Evolutionary conservation across 2,329 filamentous ascomycete genomes (phyloP), one percentile per base, ranked within the genome.

Genomic region (Fusarium hainanense): DNA sequence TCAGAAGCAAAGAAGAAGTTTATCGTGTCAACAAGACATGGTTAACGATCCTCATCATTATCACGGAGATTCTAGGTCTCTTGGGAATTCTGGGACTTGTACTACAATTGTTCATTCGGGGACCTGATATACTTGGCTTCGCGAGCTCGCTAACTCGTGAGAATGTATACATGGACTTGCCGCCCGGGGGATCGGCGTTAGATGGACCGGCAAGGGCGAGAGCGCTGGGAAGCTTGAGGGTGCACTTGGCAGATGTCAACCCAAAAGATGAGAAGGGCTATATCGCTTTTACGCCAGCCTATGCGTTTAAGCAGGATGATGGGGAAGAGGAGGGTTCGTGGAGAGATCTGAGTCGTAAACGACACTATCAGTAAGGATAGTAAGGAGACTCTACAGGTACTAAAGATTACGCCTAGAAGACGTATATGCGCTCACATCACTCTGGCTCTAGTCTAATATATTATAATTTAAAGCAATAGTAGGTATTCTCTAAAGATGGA

Each of bases 71-170:
- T 6, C 58, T 69, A 0, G 27, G 28, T 40, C 12, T 52, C 6
- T 34, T 69, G 4, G 66, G 63, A 1, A 47, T 67, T 6, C 4
- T 21, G 0, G 66, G 63, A 13, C 34, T 63, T 27, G 28, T 30
- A 1, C 13, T 69, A 2, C 27, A 51, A 12, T 4, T 13, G 3
- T 18, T 63, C 14, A 63, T 67, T 14, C 37, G 43, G 1, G 66
- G 66, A 16, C 63, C 63, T 7, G 66, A 69, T 8, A 40, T 69
- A 5, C 40, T 69, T 2, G 66, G 63, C 4, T 69, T 59, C 7
- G 63, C 58, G 12, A 69, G 66, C 12, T 59, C 66, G 3, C 18
- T 69, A 11, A 63, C 66, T 2, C 43, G 66, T 11, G 63, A 69
- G 2, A 69, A 69, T 12, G 27, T 40, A 1, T n/a, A 66, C 5